phyloP scores from a whole-genome alignment of 1,284 basidiomycete genomes.

The Caloboletus firmus region DNA sequence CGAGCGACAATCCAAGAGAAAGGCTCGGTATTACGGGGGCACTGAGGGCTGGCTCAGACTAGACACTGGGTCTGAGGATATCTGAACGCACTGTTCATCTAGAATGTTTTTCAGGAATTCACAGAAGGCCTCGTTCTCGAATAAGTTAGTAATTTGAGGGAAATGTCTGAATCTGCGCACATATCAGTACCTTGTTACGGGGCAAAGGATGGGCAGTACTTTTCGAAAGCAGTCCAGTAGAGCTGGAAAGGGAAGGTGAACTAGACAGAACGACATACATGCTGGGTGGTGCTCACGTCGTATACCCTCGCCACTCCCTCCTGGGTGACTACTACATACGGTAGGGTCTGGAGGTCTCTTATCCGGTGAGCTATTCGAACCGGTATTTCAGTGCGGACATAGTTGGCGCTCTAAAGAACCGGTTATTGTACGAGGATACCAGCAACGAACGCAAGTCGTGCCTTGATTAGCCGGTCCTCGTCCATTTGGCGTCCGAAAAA shows the following conservation, averaged over 20 bases:
- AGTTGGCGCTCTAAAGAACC: constrained; percentile 74
- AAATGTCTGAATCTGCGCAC: constrained; percentile 68
- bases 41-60: constrained; percentile 41
- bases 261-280: background rate
- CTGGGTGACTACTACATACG: constrained; percentile 87
- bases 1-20: constrained; percentile 73
- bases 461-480: constrained; percentile 73
- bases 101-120: constrained; percentile 65
- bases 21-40: constrained; percentile 76
- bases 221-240: constrained; percentile 82
- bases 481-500: constrained; percentile 81
- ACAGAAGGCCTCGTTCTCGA: constrained; percentile 82
- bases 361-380: constrained; percentile 87
- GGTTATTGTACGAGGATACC: background rate
- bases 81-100: constrained; percentile 64
- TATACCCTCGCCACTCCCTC: constrained; percentile 84
- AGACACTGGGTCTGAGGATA: background rate
- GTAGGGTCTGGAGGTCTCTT: constrained; percentile 82
- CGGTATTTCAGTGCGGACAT: constrained; percentile 86
- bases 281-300: constrained; percentile 53
- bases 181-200: constrained; percentile 11
- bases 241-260: constrained; percentile 44
- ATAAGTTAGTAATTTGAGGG: constrained; percentile 69
- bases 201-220: constrained; percentile 42
- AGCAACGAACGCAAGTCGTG: constrained; percentile 20